Percentiles rank a stretch among this genome's conserved stretches.
phyloP scores from a whole-genome alignment of 2,329 filamentous ascomycete species.

The Fusarium clavum region DNA sequence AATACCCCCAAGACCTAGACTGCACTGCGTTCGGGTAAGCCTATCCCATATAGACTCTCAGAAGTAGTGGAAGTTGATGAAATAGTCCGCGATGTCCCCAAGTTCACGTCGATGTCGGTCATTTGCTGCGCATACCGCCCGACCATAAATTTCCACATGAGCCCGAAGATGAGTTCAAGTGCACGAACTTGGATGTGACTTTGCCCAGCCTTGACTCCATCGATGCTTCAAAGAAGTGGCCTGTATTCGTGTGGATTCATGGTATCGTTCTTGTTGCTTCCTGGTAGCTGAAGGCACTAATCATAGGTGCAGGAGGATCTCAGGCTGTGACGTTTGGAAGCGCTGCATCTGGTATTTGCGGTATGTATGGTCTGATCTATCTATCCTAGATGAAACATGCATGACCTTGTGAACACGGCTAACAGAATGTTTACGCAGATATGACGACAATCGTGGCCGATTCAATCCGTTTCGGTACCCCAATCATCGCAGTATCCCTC shows the following conservation, averaged over 20 bases:
- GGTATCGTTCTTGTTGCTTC: conserved; percentile 36
- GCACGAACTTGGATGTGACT: conserved; percentile 57
- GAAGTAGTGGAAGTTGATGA: accelerated
- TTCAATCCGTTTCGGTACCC: conserved; percentile 46
- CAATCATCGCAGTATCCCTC: conserved; percentile 35
- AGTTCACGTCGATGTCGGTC: conserved; percentile 54
- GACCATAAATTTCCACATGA: conserved; percentile 39
- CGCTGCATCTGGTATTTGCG: conserved; percentile 55
- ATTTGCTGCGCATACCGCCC: conserved; percentile 57
- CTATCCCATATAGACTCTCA: accelerated
- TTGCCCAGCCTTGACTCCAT: conserved; percentile 32
- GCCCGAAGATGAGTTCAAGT: conserved; percentile 56
- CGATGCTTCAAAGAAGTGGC: conserved; percentile 34
- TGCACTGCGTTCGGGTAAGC: conserved; percentile 9
- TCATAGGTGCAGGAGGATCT: conserved; percentile 49
- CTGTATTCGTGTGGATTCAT: conserved; percentile 60
- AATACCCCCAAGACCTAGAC: background rate
- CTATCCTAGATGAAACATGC: background rate
- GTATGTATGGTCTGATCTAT: conserved; percentile 40
- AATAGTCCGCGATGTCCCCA: conserved; percentile 57
- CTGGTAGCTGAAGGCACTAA: accelerated
- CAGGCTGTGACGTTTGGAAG: conserved; percentile 59
- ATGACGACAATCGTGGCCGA: conserved; percentile 50
- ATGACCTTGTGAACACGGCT: background rate
- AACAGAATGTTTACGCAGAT: background rate